These are phyloP conservation scores for Umbilicaria muhlenbergii DNA, from an alignment of 495 filamentous ascomycete genomes.

Conservation along the genomic window DNA sequence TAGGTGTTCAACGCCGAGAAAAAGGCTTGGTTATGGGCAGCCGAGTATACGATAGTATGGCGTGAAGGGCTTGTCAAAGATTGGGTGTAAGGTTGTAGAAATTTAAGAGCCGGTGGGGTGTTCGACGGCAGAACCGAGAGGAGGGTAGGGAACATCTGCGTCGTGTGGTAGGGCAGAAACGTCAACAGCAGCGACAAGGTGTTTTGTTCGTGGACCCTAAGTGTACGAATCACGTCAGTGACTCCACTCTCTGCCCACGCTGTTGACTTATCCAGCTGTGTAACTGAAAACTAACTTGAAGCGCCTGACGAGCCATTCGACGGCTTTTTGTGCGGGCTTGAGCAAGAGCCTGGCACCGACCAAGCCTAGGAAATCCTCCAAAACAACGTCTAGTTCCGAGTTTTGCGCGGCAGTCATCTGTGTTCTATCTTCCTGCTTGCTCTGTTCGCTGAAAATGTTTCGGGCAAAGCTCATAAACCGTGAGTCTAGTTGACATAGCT, in stretches of 20 bases:
- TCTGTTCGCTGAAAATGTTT: slow-evolving; percentile 79
- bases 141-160: slow-evolving; percentile 63
- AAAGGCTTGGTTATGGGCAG: slow-evolving; percentile 54
- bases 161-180: slow-evolving; percentile 82
- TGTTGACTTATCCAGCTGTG: no score
- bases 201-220: slow-evolving; percentile 84
- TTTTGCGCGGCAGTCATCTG: slow-evolving; percentile 74
- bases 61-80: slow-evolving; percentile 60
- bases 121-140: slow-evolving; percentile 65
- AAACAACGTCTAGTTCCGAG: slow-evolving; percentile 53
- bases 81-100: slow-evolving; percentile 69
- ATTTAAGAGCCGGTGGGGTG: slow-evolving; percentile 59
- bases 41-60: slow-evolving; percentile 63
- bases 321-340: slow-evolving; percentile 70
- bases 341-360: slow-evolving; percentile 61
- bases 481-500: slow-evolving; percentile 71
- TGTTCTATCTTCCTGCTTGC: slow-evolving; percentile 69
- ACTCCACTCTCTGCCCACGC: not conserved
- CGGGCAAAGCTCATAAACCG: slow-evolving; percentile 54
- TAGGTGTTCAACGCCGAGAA: slow-evolving; percentile 58
- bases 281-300: slow-evolving; percentile 50
- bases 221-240: not conserved
- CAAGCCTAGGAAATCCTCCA: slow-evolving; percentile 69
- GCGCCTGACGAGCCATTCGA: slow-evolving; percentile 86
- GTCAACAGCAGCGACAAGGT: slow-evolving; percentile 63